phyloP scores from a whole-genome alignment of 768 basidiomycete species.

The Phlegmacium glaucopus region DNA sequence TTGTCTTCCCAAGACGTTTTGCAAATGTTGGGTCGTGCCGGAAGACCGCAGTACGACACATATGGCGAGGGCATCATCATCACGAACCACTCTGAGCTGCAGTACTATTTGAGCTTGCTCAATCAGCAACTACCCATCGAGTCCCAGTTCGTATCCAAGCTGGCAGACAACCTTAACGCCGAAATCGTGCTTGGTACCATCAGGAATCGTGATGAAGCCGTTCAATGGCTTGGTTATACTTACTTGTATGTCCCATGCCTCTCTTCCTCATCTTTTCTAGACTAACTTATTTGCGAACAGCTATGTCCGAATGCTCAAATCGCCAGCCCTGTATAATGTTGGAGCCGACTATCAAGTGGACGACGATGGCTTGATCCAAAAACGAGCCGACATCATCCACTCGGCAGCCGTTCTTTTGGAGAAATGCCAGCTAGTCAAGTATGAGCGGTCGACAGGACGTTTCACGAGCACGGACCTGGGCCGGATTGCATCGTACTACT shows the following conservation, averaged over 20 bases:
- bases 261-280: conserved; percentile 3
- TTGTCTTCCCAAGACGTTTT: conserved; percentile 93
- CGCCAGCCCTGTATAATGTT: conserved; percentile 84
- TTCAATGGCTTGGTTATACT: conserved; percentile 95
- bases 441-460: conserved; percentile 81
- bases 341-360: conserved; percentile 90
- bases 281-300: conserved; percentile 34
- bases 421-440: conserved; percentile 92
- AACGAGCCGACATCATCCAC: conserved; percentile 91
- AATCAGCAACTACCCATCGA: conserved; percentile 99
- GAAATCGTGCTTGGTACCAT: conserved; percentile 96
- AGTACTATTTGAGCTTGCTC: conserved; percentile 92
- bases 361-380: conserved; percentile 80
- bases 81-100: conserved; percentile 94
- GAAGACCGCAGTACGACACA: conserved; percentile 95
- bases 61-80: conserved; percentile 98
- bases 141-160: conserved; percentile 85
- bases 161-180: conserved; percentile 95
- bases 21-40: conserved; percentile 98
- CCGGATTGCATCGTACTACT: conserved; percentile 92
- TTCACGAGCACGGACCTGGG: conserved; percentile 95
- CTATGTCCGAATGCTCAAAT: conserved; percentile 92
- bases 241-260: conserved; percentile 63
- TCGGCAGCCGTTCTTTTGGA: conserved; percentile 92
- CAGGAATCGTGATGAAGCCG: conserved; percentile 93